A percentile compares a stretch with the other conserved stretches of the same genome.
Conservation (phyloP, 2,329 filamentous ascomycete genomes). For the Didymella pinodella region DNA sequence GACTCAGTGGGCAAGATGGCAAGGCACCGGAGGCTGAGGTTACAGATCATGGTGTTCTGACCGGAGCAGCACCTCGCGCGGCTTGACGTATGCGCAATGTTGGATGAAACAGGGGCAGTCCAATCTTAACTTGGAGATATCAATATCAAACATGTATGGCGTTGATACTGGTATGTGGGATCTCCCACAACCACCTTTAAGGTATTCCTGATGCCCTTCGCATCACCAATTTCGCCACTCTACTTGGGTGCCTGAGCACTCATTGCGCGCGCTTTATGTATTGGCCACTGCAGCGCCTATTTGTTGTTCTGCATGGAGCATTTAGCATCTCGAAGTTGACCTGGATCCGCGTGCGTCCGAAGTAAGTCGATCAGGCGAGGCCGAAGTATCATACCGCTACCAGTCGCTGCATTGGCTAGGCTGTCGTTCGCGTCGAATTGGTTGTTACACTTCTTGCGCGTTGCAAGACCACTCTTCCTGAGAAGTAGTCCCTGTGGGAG, state of each 20-base stretch:
- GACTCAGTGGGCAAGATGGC: neutral
- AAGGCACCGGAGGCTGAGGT: neutral
- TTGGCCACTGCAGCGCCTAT: neutral
- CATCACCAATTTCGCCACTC: neutral
- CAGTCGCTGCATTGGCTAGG: neutral
- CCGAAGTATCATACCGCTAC: neutral
- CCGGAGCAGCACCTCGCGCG: neutral
- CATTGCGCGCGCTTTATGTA: neutral
- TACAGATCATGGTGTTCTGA: neutral
- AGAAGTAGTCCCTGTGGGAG: neutral
- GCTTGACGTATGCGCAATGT: neutral
- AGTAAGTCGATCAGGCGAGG: neutral
- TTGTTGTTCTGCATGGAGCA: neutral
- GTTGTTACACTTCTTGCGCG: neutral
- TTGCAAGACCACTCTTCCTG: neutral
- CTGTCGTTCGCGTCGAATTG: neutral
- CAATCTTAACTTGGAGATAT: neutral
- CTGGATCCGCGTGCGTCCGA: neutral
- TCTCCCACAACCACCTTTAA: neutral
- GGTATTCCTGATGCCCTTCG: neutral
- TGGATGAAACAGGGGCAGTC: neutral
- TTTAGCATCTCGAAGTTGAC: neutral
- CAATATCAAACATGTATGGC: neutral
- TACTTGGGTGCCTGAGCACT: neutral
- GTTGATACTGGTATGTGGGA: neutral